Evolutionary conservation across 2,329 filamentous ascomycete genomes (phyloP), one percentile per base, ranked within the genome.

Genomic region (Stagonosporopsis tanaceti): DNA sequence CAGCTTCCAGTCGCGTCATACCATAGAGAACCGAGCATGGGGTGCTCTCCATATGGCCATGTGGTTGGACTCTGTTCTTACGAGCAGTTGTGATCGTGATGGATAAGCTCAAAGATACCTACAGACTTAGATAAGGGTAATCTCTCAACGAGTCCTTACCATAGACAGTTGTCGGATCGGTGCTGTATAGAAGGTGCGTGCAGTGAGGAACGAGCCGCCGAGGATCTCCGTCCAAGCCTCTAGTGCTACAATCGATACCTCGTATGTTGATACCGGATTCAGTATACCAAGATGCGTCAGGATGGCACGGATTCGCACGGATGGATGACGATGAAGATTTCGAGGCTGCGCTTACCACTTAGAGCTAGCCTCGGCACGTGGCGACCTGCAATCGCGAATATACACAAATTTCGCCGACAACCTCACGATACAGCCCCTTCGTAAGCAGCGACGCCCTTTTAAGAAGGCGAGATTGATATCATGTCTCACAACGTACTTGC

Each of bases 171-270:
- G 20, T 20, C 20, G 20, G 3, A 20, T 20, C 28, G 28, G 4
- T 27, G 25, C 8, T 27, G 25, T 27, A 27, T 6, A 27, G 5
- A 8, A 6, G 8, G 25, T 27, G 2, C 25, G 25, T 27, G 8
- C 25, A 32, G 11, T 32, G 12, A 1, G 8, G n/a, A 20, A 20
- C 28, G 20, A 14, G 25, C 38, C 20, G 50, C 46, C 50, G 34
- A 59, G 35, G 34, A 46, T 48, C n/a, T 39, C 40, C 40, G 48
- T 64, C 64, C 64, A 67, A 67, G 64, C 61, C 64, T 64, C 52
- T 67, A 67, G 64, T 30, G 64, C 64, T 56, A 46, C 25, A 41
- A 65, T 67, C 64, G 40, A 67, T 61, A 28, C 47, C 40, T 47
- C 7, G 20, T 37, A 27, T 17, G 45, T 28, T 37, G 58, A 27